A percentile compares a stretch with the other conserved stretches of the same genome.
phyloP scores from a whole-genome alignment of 345 rosid species.

The Citrus inodora region DNA sequence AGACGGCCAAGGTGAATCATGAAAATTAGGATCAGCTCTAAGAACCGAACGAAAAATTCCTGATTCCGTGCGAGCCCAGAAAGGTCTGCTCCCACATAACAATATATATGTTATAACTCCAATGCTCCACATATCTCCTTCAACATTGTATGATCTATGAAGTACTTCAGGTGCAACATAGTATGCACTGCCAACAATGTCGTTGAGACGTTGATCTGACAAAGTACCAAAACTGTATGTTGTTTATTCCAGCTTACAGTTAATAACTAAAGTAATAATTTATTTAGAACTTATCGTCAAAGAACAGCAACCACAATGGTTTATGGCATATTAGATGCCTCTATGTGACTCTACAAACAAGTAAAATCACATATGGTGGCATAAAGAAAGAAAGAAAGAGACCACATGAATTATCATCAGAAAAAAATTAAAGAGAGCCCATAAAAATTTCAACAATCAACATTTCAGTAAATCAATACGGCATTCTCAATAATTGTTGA shows the following conservation, averaged over 20 bases:
- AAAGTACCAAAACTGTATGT: constrained; percentile 15
- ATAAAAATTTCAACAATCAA: not conserved
- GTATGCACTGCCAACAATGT: constrained; percentile 98
- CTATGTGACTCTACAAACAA: not conserved
- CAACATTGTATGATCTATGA: constrained; percentile 88
- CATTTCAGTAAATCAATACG: not conserved
- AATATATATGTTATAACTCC: constrained; percentile 92
- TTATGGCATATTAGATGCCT: not conserved
- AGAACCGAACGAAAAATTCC: constrained; percentile 95
- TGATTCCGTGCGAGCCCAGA: constrained; percentile 94
- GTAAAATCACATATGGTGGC: not conserved
- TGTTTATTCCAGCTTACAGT: constrained; percentile 13
- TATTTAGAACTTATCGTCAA: not conserved
- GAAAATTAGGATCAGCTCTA: constrained; percentile 85
- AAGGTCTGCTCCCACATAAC: constrained; percentile 97
- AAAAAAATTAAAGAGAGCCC: not conserved
- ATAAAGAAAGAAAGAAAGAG: not conserved
- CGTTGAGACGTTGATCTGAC: constrained; percentile 92
- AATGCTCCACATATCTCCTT: constrained; percentile 97
- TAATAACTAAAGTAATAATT: not conserved
- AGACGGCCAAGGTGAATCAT: constrained; percentile 90
- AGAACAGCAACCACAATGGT: not conserved
- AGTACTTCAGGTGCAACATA: constrained; percentile 99
- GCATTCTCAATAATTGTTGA: not conserved
- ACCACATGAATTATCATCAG: not conserved